Conservation (phyloP, 108 stramenopile species). For the Skeletonema costatum region DNA sequence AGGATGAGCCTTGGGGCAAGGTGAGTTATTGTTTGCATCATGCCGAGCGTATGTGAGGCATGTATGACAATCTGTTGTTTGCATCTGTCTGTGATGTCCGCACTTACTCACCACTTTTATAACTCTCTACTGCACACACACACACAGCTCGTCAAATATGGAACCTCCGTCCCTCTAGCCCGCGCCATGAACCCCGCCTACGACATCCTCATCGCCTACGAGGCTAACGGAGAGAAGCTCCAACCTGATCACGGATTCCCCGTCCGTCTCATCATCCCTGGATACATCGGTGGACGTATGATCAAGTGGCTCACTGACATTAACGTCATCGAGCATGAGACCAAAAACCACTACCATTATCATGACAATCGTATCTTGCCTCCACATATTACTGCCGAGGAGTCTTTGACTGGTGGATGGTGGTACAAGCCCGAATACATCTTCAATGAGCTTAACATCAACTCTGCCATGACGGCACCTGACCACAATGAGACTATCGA, state of each 20-base stretch:
- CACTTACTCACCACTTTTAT: neutral
- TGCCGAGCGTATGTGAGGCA: neutral
- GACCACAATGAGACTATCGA: conserved; percentile 91
- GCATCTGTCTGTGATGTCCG: neutral
- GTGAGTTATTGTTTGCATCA: conserved; percentile 6
- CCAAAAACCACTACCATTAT: conserved; percentile 97
- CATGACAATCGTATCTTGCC: conserved; percentile 98
- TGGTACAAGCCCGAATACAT: conserved; percentile 97
- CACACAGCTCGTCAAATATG: conserved; percentile 85
- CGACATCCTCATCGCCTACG: conserved; percentile 92
- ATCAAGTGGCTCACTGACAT: conserved; percentile 96
- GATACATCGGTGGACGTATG: conserved; percentile 98
- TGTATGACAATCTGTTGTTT: neutral
- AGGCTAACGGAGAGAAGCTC: conserved; percentile 92
- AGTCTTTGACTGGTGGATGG: conserved; percentile 90
- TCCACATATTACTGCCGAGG: conserved; percentile 92
- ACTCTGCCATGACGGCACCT: conserved; percentile 92
- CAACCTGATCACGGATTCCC: conserved; percentile 98
- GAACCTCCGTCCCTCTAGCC: conserved; percentile 91
- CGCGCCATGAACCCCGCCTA: conserved; percentile 95
- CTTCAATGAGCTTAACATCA: conserved; percentile 99
- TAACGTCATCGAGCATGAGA: conserved; percentile 90
- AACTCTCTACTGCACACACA: neutral
- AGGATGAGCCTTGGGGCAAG: conserved; percentile 88
- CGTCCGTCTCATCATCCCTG: conserved; percentile 95